Evolutionary conservation across 2,329 filamentous ascomycete species (phyloP), one percentile per base, ranked within the genome.

Genomic region (Venturia asperata): DNA sequence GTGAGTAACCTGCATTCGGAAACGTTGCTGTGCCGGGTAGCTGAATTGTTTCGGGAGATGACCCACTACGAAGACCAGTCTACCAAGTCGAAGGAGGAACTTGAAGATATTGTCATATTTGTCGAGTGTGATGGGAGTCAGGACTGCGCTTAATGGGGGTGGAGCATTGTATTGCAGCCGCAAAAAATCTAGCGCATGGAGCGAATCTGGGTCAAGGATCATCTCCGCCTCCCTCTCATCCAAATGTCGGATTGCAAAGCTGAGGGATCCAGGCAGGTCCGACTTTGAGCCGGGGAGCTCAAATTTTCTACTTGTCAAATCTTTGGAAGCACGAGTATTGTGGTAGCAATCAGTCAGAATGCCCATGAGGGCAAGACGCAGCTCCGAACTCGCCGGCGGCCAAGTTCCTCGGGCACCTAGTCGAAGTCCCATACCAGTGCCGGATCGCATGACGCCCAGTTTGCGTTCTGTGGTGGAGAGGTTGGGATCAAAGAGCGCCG

Each of bases 131-230:
- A 81, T 74, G 0, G 85, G 80, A 0, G 91, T 92, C 52, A 99
- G 87, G 67, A 97, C 82, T 0, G 86, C 80, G 49, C 87, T 81
- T 0, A 97, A 79, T 0, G 90, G 85, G 0, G 83, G 75, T 0
- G 92, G 88, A 0, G 92, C 82, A 49, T 88, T 89, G 76, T 97
- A 97, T 58, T 92, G 89, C 9, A 99, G 79, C 1, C 91, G 86
- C 19, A 99, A 80, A 71, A 99, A 97, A 75, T 97, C 94, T n/a
- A 97, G 81, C 0, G 94, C 94, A 72, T 93, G 87, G 21, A 97
- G 82, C 0, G 88, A 89, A 72, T 90, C 84, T 0, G 91, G 87
- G 70, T 97, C 85, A 81, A 95, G 87, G 74, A 92, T 93, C 67
- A 83, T 86, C 63, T 91, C 85, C 61, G 96, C 90, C 70, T 97